Conservation (phyloP, 1,284 basidiomycete species). For the Phlebopus sp. region DNA sequence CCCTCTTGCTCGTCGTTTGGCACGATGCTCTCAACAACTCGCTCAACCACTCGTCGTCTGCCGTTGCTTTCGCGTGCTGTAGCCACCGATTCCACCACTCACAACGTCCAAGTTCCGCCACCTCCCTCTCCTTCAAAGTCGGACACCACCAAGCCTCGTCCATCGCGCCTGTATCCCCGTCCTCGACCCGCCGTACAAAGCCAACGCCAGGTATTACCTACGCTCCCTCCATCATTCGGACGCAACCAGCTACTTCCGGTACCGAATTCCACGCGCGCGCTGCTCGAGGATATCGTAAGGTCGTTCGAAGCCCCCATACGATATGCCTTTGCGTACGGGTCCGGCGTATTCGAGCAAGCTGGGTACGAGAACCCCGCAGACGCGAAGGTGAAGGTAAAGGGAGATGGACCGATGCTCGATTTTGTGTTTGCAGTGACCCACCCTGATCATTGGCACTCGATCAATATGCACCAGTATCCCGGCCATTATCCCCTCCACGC, state of each 20-base stretch:
- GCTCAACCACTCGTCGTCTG: conserved; percentile 13
- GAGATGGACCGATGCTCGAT: conserved; percentile 80
- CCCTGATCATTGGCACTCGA: conserved; percentile 88
- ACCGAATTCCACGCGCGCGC: conserved; percentile 68
- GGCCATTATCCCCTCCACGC: conserved; percentile 88
- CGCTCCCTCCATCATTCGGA: conserved; percentile 72
- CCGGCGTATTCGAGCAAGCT: conserved; percentile 87
- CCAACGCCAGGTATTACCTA: conserved; percentile 43
- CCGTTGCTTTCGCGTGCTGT: conserved; percentile 20
- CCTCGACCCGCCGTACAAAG: conserved; percentile 50
- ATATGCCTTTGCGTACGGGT: conserved; percentile 95
- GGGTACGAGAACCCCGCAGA: conserved; percentile 48
- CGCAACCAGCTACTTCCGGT: conserved; percentile 78
- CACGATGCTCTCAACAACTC: conserved; percentile 26
- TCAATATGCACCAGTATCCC: conserved; percentile 90
- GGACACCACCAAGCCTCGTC: conserved; percentile 22
- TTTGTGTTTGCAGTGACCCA: conserved; percentile 95
- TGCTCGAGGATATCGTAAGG: conserved; percentile 74
- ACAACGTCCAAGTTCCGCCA: conserved; percentile 14
- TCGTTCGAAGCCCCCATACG: conserved; percentile 84
- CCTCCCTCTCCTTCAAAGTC: conserved; percentile 20
- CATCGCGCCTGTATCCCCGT: conserved; percentile 36
- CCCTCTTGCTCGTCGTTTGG: conserved; percentile 12
- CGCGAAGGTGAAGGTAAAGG: conserved; percentile 27
- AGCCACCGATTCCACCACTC: conserved; percentile 28